Base-by-base conservation (phyloP, 108 stramenopile genomes). In the Fistulifera pelliculosa region DNA sequence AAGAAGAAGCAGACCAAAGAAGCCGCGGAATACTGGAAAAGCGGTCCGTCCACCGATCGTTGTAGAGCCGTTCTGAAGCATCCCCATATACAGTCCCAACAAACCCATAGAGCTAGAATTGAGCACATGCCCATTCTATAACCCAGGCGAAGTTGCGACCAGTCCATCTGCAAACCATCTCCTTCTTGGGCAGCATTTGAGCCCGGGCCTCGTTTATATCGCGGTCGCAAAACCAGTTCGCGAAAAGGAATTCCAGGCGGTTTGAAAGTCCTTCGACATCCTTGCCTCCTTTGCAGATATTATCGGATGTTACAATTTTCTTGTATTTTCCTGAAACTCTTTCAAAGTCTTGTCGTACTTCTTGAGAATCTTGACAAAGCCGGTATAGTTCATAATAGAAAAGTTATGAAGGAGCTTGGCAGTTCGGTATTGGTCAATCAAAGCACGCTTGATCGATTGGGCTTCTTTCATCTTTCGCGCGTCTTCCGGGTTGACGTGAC, bases 41-140 rank as follows among this genome's bases (percentile, higher is more conserved):
- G 90, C 94, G 8, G 83, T 56, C 43, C 83, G 71, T 38, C 77
- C 84, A 21, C 88, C 88, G 52, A 95, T 92, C 1, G 86, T 85
- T 8, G 73, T 59, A 22, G 76, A 38, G n/a, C 75, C 79, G 11
- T 79, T 54, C 15, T 51, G 48, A 38, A 83, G 66, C 45, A 75
- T 49, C 90, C 90, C 88, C 90, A 90, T 16, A 92, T 60, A 54
- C 85, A 93, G 62, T 96, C 94, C 94, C 94, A 96, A 44, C 87
- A 78, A 15, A 96, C 90, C 94, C 94, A 96, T 31, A 95, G 23
- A 12, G 74, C 81, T 16, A 96, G 63, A 15, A 94, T 79, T 6
- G 82, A 68, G 60, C 90, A 94, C 87, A 96, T 93, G 23, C 95
- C 95, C 61, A 93, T 56, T 25, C 93, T 80, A 61, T 93, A 94